Evolutionary conservation across 208 protist species (phyloP), one percentile per base, ranked within the genome.

Genomic region (Leishmania arabica): DNA sequence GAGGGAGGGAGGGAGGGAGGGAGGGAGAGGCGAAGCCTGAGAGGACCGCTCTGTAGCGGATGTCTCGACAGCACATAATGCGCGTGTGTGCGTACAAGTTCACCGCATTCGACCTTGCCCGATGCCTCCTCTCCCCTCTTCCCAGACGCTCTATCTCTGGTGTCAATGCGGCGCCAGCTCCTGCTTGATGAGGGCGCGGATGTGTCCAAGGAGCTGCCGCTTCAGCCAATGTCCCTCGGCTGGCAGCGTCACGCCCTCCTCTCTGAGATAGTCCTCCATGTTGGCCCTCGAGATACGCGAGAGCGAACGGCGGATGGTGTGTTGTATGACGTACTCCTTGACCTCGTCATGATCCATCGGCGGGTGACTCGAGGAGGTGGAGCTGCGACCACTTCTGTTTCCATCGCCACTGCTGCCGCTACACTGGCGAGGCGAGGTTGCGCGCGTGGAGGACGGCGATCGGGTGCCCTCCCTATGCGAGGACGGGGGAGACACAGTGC

Each of bases 191-290:
- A 93, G 72, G 31, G 77, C 81, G 19, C 88, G 90, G n/a, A 86
- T 86, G 75, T 89, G 86, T 45, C 86, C 78, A 37, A 96, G 89
- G 58, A 96, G 77, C 17, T 89, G 71, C 77, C 85, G 88, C 84
- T 96, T 96, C 31, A 86, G 84, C 56, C 75, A 84, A 54, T 85
- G 82, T 24, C 66, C 77, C 53, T 83, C 56, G 3, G 13, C 37
- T 17, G 83, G 77, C 15, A 83, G 37, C 21, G 79, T 51, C 58
- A 87, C 84, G 24, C 89, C 87, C 64, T 91, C 83, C 37, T 82
- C 85, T 15, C 79, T 71, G 47, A 92, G 82, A 68, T 87, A 91
- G 19, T 62, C 40, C 51, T 88, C 72, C 75, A 92, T 88, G 71
- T 91, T 79, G 13, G 70, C 66, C 79, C 90, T 86, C 27, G 65